A percentile compares a stretch with the other conserved stretches of the same genome.
phyloP scores from a whole-genome alignment of 495 filamentous ascomycete species.

The Penicillium fimorum region DNA sequence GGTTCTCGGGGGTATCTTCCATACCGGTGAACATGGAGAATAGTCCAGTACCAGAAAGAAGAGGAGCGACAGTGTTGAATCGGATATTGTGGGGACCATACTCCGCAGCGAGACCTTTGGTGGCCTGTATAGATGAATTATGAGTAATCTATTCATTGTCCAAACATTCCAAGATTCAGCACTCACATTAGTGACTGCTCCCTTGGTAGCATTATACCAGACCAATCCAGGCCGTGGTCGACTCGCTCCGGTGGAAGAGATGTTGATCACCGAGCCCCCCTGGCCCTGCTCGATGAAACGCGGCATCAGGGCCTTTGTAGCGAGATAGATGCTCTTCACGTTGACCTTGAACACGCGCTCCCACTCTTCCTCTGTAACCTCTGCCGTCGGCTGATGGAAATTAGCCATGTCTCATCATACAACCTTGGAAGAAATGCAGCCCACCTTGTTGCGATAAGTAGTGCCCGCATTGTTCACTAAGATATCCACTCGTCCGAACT shows the following conservation, averaged over 20 bases:
- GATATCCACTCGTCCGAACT: slow-evolving; percentile 55
- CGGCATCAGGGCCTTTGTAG: slow-evolving; percentile 51
- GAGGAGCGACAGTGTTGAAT: slow-evolving; percentile 61
- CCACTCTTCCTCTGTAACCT: slow-evolving; percentile 67
- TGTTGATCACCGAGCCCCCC: slow-evolving; percentile 65
- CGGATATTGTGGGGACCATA: slow-evolving; percentile 65
- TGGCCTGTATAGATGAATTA: slow-evolving; percentile 38
- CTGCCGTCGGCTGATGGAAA: slow-evolving; percentile 45
- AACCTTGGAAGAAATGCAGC: background rate
- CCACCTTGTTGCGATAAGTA: slow-evolving; percentile 63
- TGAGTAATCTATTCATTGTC: background rate
- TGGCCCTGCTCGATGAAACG: slow-evolving; percentile 54
- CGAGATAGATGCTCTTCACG: slow-evolving; percentile 60
- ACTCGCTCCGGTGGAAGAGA: slow-evolving; percentile 61
- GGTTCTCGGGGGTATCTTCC: slow-evolving; percentile 66
- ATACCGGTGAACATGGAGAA: slow-evolving; percentile 66
- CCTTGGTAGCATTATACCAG: slow-evolving; percentile 71
- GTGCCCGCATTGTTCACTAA: slow-evolving; percentile 72
- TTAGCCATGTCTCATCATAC: slow-evolving; percentile 5
- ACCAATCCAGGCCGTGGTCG: slow-evolving; percentile 65
- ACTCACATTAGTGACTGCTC: slow-evolving; percentile 60
- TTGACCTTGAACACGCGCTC: slow-evolving; percentile 65
- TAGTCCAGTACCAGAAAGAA: slow-evolving; percentile 61
- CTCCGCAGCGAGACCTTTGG: slow-evolving; percentile 66
- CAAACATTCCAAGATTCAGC: background rate